These are phyloP conservation scores for Chenopodium quinoa DNA, from an alignment of 148 eudicot species.

Conservation along the genomic window DNA sequence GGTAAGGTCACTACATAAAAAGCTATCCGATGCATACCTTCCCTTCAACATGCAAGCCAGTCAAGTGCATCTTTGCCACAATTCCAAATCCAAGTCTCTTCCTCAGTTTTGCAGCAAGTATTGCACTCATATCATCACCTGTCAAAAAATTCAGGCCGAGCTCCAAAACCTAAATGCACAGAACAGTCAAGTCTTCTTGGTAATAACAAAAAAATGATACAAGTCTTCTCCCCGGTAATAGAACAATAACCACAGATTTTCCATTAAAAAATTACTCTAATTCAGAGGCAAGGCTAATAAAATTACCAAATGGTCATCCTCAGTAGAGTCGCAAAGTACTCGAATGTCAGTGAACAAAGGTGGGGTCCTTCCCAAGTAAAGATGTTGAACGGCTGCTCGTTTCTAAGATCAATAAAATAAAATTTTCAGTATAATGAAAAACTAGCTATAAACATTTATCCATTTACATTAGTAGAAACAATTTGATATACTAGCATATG, in stretches of 20 bases:
- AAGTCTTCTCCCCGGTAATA: too few relatives aligned
- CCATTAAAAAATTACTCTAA: neutral
- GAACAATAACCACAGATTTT: neutral
- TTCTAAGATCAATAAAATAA: slow-evolving; percentile 41
- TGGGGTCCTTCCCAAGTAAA: slow-evolving; percentile 86
- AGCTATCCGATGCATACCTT: slow-evolving; percentile 45
- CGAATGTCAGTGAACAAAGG: slow-evolving; percentile 89
- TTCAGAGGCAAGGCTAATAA: neutral
- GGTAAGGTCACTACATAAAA: neutral
- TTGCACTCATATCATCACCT: slow-evolving; percentile 88
- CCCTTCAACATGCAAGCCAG: slow-evolving; percentile 94
- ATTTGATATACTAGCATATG: neutral
- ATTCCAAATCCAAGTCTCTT: slow-evolving; percentile 91
- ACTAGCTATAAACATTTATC: slow-evolving; percentile 2
- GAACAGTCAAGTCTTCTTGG: neutral
- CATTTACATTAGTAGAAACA: neutral
- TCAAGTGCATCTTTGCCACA: slow-evolving; percentile 69
- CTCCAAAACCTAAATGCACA: slow-evolving; percentile 68
- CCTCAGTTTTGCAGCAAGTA: slow-evolving; percentile 65
- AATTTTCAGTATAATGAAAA: slow-evolving; percentile 8
- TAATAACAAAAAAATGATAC: neutral
- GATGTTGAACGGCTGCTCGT: slow-evolving; percentile 58
- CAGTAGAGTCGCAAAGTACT: slow-evolving; percentile 64
- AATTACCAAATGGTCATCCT: slow-evolving; percentile 89
- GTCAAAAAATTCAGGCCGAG: slow-evolving; percentile 85